Percentiles rank a stretch among this genome's conserved stretches.
Evolutionary conservation across 1,139 yeast species (phyloP).

Genomic region (Lodderomyces orthopsilosis): DNA sequence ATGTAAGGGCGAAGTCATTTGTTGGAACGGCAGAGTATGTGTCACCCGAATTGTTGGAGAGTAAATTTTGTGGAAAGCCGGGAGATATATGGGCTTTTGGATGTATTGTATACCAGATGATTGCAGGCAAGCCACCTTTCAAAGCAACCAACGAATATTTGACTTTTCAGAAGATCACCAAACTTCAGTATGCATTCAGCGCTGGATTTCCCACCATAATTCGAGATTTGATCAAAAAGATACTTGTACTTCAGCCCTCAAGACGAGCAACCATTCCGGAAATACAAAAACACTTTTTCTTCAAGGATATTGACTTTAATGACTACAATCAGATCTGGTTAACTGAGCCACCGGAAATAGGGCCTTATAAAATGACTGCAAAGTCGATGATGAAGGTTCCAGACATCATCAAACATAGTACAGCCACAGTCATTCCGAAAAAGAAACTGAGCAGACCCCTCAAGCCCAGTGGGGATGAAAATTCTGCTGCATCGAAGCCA

Average conservation of each 20-base stretch:
- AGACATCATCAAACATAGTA: constrained; percentile 29
- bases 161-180: constrained; percentile 52
- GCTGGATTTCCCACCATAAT: constrained; percentile 49
- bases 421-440: constrained; percentile 16
- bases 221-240: constrained; percentile 46
- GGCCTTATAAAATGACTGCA: constrained; percentile 61
- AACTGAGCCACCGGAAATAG: constrained; percentile 66
- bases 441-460: constrained; percentile 13
- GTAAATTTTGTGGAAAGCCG: constrained; percentile 69
- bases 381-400: constrained; percentile 58
- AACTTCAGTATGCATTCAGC: constrained; percentile 64
- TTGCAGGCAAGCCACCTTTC: constrained; percentile 78
- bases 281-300: constrained; percentile 63
- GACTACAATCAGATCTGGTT: constrained; percentile 68
- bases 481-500: not conserved
- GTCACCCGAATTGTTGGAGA: constrained; percentile 69
- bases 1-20: constrained; percentile 62
- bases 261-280: constrained; percentile 37
- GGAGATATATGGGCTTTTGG: constrained; percentile 85
- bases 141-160: constrained; percentile 73
- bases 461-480: constrained; percentile 6
- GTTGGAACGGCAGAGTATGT: constrained; percentile 87
- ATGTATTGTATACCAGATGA: constrained; percentile 71
- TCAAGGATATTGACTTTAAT: constrained; percentile 62
- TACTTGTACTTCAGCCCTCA: constrained; percentile 45